phyloP scores from a whole-genome alignment of 2,329 filamentous ascomycete species.

The Penicillium corylophilum region DNA sequence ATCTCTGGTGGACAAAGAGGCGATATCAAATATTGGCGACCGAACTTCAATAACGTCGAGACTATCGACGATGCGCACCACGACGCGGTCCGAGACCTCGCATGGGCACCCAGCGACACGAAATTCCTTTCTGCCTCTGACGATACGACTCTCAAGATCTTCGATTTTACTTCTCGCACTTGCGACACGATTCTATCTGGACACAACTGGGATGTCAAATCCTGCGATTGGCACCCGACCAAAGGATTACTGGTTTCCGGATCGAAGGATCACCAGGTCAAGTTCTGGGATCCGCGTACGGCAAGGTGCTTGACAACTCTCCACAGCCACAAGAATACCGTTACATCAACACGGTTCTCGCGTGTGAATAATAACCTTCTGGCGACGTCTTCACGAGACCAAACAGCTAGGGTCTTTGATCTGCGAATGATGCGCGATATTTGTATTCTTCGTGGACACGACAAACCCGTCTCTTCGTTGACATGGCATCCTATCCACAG shows the following conservation, averaged over 20 bases:
- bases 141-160: constrained; percentile 90
- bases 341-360: constrained; percentile 90
- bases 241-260: constrained; percentile 94
- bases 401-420: constrained; percentile 90
- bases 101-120: constrained; percentile 88
- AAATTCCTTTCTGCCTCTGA: constrained; percentile 97
- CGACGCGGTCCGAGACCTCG: constrained; percentile 85
- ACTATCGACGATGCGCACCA: constrained; percentile 81
- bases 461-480: constrained; percentile 91
- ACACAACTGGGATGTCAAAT: constrained; percentile 98
- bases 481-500: constrained; percentile 93
- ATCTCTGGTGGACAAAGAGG: constrained; percentile 94
- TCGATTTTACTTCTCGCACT: constrained; percentile 84
- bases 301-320: constrained; percentile 88
- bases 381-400: constrained; percentile 88
- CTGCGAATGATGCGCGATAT: constrained; percentile 98
- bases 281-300: constrained; percentile 96
- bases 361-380: constrained; percentile 78
- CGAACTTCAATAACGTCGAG: constrained; percentile 98
- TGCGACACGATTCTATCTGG: constrained; percentile 83
- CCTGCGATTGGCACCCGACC: constrained; percentile 94
- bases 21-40: constrained; percentile 97
- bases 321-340: constrained; percentile 95
- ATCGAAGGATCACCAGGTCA: constrained; percentile 95
- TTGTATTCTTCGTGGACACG: constrained; percentile 85